These are phyloP conservation scores for Aureobasidium namibiae DNA, from an alignment of 2,329 filamentous ascomycete species.

Conservation along the genomic window DNA sequence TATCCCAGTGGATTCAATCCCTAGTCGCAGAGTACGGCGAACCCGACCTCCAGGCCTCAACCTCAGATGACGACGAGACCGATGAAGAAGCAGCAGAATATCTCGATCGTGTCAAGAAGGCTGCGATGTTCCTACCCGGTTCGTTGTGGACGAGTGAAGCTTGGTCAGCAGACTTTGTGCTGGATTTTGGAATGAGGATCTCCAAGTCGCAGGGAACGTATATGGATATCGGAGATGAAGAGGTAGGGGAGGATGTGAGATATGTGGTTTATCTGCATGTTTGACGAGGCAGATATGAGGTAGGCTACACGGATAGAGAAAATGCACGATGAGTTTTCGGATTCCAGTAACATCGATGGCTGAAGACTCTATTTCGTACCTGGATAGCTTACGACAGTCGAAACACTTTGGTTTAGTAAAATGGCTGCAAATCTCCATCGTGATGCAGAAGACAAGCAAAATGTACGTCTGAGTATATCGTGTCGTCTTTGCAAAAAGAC, in stretches of 20 bases:
- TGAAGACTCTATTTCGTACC: too few relatives aligned
- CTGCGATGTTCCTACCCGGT: slow-evolving; percentile 9
- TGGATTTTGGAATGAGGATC: slow-evolving; percentile 23
- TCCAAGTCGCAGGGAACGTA: slow-evolving; percentile 24
- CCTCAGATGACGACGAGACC: slow-evolving; percentile 18
- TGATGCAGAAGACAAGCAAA: too few relatives aligned
- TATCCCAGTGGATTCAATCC: slow-evolving; percentile 12
- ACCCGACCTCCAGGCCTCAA: slow-evolving; percentile 1
- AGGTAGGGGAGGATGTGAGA: slow-evolving; percentile 17
- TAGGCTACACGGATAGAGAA: too few relatives aligned
- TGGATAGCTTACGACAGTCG: too few relatives aligned
- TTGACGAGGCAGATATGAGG: neutral
- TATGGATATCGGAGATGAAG: slow-evolving; percentile 23
- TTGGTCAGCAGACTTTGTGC: slow-evolving; percentile 24
- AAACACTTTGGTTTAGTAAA: too few relatives aligned
- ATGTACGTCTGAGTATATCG: too few relatives aligned
- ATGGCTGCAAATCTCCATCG: too few relatives aligned
- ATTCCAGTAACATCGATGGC: too few relatives aligned
- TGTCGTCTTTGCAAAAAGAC: too few relatives aligned
- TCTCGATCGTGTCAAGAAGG: slow-evolving; percentile 14
- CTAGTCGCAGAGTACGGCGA: slow-evolving; percentile 18
- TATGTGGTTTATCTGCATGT: slow-evolving; percentile 25
- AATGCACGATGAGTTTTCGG: too few relatives aligned
- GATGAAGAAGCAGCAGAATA: slow-evolving; percentile 16
- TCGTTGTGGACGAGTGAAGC: slow-evolving; percentile 20